These are phyloP conservation scores for Xylariomycetidae sp. DNA, from an alignment of 2,329 filamentous ascomycete genomes.

Conservation along the genomic window DNA sequence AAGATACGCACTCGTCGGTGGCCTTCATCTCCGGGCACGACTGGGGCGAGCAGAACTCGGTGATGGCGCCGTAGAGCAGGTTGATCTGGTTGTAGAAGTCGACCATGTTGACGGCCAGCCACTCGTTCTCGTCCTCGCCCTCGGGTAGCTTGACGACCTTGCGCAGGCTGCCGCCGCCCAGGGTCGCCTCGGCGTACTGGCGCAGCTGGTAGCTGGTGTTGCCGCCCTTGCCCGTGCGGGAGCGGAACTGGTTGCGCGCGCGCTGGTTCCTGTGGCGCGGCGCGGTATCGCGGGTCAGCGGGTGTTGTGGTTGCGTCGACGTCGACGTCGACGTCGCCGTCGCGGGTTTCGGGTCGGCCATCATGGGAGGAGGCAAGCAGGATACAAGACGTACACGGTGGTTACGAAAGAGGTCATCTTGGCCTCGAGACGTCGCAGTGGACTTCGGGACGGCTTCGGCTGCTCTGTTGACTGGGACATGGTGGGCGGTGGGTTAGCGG, in stretches of 20 bases:
- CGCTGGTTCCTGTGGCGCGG: constrained; percentile 65
- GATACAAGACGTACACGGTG: constrained; percentile 40
- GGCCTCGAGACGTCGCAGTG: constrained; percentile 15
- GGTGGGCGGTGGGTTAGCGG: constrained; percentile 17
- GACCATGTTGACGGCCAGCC: constrained; percentile 97
- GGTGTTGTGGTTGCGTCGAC: neutral
- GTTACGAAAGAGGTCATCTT: constrained; percentile 74
- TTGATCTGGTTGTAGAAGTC: constrained; percentile 99
- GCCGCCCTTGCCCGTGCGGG: constrained; percentile 78
- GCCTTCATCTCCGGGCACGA: constrained; percentile 99
- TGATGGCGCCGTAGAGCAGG: constrained; percentile 95
- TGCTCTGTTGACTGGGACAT: constrained; percentile 18
- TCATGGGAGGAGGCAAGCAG: constrained; percentile 17
- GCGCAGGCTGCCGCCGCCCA: constrained; percentile 87
- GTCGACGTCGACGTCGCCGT: neutral
- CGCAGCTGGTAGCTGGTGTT: constrained; percentile 84
- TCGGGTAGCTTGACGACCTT: constrained; percentile 97
- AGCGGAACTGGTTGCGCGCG: constrained; percentile 85
- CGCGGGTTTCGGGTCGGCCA: constrained; percentile 8
- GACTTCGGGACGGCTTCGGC: constrained; percentile 2
- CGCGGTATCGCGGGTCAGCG: constrained; percentile 19
- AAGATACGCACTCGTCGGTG: constrained; percentile 76
- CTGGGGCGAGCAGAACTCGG: constrained; percentile 96
- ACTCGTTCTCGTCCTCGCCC: constrained; percentile 95
- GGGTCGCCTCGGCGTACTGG: constrained; percentile 95